These are phyloP conservation scores for Pezicula neosporulosa DNA, from an alignment of 2,329 filamentous ascomycete genomes.

Conservation along the genomic window DNA sequence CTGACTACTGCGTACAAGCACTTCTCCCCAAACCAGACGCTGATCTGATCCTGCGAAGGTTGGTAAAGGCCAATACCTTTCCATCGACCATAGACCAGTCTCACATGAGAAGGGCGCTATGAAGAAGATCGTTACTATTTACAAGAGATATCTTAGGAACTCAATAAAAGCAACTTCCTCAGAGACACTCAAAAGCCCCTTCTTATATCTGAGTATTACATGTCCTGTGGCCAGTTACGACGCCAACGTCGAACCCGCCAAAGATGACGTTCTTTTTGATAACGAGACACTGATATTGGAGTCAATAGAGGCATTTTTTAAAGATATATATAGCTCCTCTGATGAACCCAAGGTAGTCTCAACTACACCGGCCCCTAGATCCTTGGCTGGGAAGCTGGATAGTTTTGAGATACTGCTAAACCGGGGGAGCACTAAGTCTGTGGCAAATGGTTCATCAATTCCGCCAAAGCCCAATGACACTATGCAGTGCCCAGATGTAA, in stretches of 20 bases:
- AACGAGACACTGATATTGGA: conserved; percentile 44
- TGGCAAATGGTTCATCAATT: neutral
- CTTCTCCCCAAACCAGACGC: conserved; percentile 53
- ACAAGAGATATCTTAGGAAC: conserved; percentile 46
- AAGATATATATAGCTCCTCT: conserved; percentile 20
- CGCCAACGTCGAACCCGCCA: conserved; percentile 66
- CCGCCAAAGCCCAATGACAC: neutral
- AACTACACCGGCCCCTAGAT: neutral
- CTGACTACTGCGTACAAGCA: conserved; percentile 48
- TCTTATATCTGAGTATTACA: conserved; percentile 60
- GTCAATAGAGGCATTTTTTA: conserved; percentile 25
- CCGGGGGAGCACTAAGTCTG: conserved; percentile 7
- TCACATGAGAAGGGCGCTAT: conserved; percentile 49
- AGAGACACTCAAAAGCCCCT: conserved; percentile 44
- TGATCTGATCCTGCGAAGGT: conserved; percentile 40
- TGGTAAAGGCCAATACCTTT: conserved; percentile 56
- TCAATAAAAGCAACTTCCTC: conserved; percentile 17
- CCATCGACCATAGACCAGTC: conserved; percentile 66
- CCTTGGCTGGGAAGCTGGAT: conserved; percentile 3
- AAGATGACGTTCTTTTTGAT: conserved; percentile 68
- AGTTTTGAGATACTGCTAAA: conserved; percentile 22
- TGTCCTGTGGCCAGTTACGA: conserved; percentile 66
- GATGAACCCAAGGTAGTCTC: conserved; percentile 2
- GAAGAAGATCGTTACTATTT: conserved; percentile 54
- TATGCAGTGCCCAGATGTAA: too few species aligned